Evolutionary conservation across 768 basidiomycete genomes (phyloP).

Genomic region (Boletales sp.): DNA sequence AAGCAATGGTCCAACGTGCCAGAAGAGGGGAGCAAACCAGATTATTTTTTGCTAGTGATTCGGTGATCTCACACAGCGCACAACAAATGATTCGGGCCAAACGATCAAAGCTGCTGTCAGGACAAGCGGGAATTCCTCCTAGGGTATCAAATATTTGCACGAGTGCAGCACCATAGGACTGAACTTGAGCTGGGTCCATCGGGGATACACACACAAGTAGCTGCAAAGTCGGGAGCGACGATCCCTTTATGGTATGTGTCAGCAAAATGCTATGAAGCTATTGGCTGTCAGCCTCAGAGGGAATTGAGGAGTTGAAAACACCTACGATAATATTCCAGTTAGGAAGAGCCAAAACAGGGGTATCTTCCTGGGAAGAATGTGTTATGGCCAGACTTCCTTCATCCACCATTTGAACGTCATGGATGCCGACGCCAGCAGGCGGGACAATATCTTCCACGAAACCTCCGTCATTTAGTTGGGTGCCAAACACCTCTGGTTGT

Average conservation of each 20-base stretch:
- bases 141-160: constrained; percentile 33
- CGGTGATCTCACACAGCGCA: constrained; percentile 40
- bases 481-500: constrained; percentile 21
- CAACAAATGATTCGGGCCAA: constrained; percentile 28
- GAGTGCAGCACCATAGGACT: constrained; percentile 41
- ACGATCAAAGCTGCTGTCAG: constrained; percentile 16
- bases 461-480: constrained; percentile 10
- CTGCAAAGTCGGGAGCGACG: constrained; percentile 48
- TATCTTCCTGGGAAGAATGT: constrained; percentile 25
- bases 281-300: constrained; percentile 2
- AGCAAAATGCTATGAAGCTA: constrained; percentile 63
- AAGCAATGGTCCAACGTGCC: constrained; percentile 2
- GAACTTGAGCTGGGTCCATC: constrained; percentile 19
- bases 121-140: constrained; percentile 20
- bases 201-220: constrained; percentile 41
- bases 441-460: constrained; percentile 11
- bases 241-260: constrained; percentile 45
- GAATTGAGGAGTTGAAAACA: constrained; percentile 1
- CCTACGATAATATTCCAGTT: constrained; percentile 58
- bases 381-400: constrained; percentile 13
- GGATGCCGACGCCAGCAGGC: constrained; percentile 19
- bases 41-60: constrained; percentile 33
- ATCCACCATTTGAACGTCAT: constrained; percentile 36
- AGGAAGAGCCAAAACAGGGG: constrained; percentile 36
- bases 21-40: constrained; percentile 35